These are phyloP conservation scores for Oryza rufipogon DNA, from an alignment of 176 grass and related monocot species.

Conservation along the genomic window DNA sequence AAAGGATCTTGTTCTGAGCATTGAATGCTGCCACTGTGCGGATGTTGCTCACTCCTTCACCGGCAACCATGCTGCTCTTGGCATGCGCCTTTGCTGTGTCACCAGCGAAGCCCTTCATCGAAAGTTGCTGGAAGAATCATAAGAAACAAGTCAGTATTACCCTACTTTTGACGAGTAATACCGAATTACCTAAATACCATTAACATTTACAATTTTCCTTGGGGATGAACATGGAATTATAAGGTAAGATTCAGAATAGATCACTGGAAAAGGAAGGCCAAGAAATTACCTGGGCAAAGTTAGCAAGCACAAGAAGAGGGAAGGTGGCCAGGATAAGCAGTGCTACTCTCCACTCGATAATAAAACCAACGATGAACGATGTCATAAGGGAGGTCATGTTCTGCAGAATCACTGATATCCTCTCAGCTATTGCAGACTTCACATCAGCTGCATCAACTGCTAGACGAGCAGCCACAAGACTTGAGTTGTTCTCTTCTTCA, in stretches of 20 bases:
- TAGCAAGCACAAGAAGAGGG: constrained; percentile 93
- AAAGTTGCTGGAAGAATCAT: constrained; percentile 77
- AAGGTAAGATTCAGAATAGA: neutral
- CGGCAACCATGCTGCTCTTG: constrained; percentile 93
- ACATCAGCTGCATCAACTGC: constrained; percentile 95
- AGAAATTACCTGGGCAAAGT: constrained; percentile 81
- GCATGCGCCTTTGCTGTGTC: constrained; percentile 93
- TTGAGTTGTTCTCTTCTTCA: constrained; percentile 96
- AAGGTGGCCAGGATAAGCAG: constrained; percentile 93
- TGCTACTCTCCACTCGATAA: constrained; percentile 94
- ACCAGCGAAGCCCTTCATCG: constrained; percentile 95
- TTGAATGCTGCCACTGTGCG: constrained; percentile 94
- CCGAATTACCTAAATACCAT: neutral
- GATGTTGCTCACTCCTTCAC: constrained; percentile 95
- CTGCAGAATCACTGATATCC: constrained; percentile 95
- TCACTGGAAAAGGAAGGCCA: constrained; percentile 2
- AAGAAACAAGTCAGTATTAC: neutral
- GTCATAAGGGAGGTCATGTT: constrained; percentile 91
- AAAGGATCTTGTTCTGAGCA: constrained; percentile 77
- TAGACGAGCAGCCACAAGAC: constrained; percentile 83
- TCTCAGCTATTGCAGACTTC: constrained; percentile 90
- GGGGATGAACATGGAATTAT: neutral
- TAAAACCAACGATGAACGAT: constrained; percentile 88
- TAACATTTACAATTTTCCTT: neutral
- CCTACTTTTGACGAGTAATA: neutral